Conservation (phyloP, 2,329 filamentous ascomycete species). For the Botrytis hyacinthi region DNA sequence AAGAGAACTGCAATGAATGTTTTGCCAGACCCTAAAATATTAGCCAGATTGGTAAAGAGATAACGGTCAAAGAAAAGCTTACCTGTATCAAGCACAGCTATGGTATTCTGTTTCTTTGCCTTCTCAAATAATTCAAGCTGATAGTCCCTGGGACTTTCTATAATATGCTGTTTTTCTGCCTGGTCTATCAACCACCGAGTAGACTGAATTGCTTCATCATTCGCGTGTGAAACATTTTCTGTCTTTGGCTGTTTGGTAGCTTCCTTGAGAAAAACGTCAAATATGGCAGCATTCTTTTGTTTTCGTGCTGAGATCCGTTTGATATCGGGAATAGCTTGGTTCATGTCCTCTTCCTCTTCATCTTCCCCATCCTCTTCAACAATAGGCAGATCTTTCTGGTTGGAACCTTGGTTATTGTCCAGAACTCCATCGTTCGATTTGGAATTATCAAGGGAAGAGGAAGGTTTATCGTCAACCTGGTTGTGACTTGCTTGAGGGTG, state of each 20-base stretch:
- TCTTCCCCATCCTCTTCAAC: slow-evolving; percentile 24
- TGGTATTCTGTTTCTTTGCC: slow-evolving; percentile 80
- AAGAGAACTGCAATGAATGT: slow-evolving; percentile 92
- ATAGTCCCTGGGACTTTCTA: slow-evolving; percentile 80
- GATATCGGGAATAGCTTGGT: slow-evolving; percentile 38
- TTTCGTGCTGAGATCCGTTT: slow-evolving; percentile 48
- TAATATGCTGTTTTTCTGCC: slow-evolving; percentile 51
- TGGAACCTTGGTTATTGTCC: not conserved
- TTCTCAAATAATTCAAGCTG: slow-evolving; percentile 88
- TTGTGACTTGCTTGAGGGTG: not conserved
- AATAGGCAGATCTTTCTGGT: not conserved
- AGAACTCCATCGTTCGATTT: not conserved
- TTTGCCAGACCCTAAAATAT: slow-evolving; percentile 68
- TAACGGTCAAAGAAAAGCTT: slow-evolving; percentile 41
- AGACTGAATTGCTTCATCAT: slow-evolving; percentile 34
- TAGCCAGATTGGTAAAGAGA: not conserved
- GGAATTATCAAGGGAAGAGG: not conserved
- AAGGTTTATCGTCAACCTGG: not conserved
- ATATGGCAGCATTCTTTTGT: slow-evolving; percentile 49
- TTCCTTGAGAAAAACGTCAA: slow-evolving; percentile 40
- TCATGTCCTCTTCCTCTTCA: slow-evolving; percentile 26
- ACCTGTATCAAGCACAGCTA: slow-evolving; percentile 88
- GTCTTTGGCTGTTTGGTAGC: slow-evolving; percentile 4
- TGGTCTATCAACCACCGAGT: slow-evolving; percentile 38
- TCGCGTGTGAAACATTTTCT: slow-evolving; percentile 7